Base-by-base conservation (phyloP, 495 filamentous ascomycete species). In the Podospora pseudocomata region DNA sequence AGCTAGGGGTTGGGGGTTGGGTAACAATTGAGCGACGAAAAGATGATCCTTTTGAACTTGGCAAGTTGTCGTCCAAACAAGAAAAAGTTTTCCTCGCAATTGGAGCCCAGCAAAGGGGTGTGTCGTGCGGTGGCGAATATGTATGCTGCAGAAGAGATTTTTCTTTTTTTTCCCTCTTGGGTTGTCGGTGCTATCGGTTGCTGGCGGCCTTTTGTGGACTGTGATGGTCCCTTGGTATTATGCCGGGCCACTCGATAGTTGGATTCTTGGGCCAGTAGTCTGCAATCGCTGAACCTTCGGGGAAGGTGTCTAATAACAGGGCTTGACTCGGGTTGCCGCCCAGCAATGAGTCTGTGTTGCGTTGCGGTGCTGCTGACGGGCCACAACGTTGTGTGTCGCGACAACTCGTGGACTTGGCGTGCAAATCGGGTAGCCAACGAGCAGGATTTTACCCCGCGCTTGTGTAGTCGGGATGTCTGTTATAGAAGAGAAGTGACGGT, bases 61-160 rank as follows among this genome's bases (percentile, higher is more conserved):
- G 39, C 39, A 11, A 49, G 13, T 49, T 49, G 39, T 28, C 30
- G 34, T 63, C 32, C 32, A n/a, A 23, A 19, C 61, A 19, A 32
- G 30, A 44, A 53, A 63, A 63, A 34, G 61, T 19, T 32, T 28
- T 39, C 27, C 30, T 44, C 15, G 27, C 34, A 32, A 66, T 70
- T 60, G 68, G 66, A 55, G 59, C 39, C 19, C 58, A 58, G 67
- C 57, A 34, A 60, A 16, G 60, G 18, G 56, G 62, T 57, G 54
- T 68, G 64, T 70, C 30, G 58, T 65, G 66, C 56, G 73, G 76
- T 77, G 76, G 76, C 76, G 67, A 78, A 78, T 75, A 70, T 72
- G 71, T 72, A 67, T 67, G 62, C 73, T 73, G 73, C 73, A 74
- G 65, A 69, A 75, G 75, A 71, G 66, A 70, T 65, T 75, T 75